Base-by-base conservation (phyloP, 176 grass and related monocot genomes). In the Chloris gayana region DNA sequence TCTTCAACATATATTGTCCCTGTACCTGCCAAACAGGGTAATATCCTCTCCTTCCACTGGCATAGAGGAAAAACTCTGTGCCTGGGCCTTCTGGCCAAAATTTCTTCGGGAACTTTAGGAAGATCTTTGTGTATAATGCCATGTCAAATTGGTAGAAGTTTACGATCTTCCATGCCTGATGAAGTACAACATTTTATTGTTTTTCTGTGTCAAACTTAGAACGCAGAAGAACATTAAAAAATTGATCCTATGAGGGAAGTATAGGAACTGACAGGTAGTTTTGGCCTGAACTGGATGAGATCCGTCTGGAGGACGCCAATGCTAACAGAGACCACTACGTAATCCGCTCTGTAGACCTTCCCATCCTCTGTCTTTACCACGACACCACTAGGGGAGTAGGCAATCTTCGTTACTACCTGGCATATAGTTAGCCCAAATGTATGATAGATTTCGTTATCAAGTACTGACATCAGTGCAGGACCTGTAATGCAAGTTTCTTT, bases 91-190 rank as follows among this genome's bases (percentile, higher is more conserved):
- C 84, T 5, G 89, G 89, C 93, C 92, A 95, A 39, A 95, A 95
- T 4, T 26, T 80, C 25, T 34, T 63, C 50, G 92, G 92, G 69
- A 95, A 95, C 65, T 95, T 95, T n/a, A 95, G 25, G 68, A 95
- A 95, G 64, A 95, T 95, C 80, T 95, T 95, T 74, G 93, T 95
- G 74, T 95, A 95, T 10, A 88, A 74, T 0, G 78, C 74, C 93
- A 92, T 95, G 63, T 93, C 79, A 53, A 92, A 89, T 7, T 72
- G 77, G 60, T 93, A 89, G 12, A 87, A 54, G 4, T 84, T 72
- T 0, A 38, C 9, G 39, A 87, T 64, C 78, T 95, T 95, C 84
- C 84, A 80, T n/a, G 19, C 1, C 91, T 93, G 74, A 21, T 41
- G 0, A 6, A 35, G 2, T 19, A 44, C 35, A 37, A 37, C 35